Percentiles rank a stretch among this genome's conserved stretches.
Conservation (phyloP, 306 rosid genomes). For the Prunus mume region DNA sequence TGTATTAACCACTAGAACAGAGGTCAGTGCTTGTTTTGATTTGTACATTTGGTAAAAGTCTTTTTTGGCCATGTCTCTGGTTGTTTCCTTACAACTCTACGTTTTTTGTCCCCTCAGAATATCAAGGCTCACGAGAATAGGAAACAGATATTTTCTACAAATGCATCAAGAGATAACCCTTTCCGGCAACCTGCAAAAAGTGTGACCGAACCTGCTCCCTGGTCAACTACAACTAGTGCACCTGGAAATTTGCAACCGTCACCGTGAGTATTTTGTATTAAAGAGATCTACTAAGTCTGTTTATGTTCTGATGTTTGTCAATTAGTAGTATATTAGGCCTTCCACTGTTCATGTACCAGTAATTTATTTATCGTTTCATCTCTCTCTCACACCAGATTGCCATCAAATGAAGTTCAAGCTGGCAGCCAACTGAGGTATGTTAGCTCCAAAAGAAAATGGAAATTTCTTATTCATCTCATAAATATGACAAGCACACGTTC, state of each 20-base stretch:
- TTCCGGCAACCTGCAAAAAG: constrained; percentile 61
- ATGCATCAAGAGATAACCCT: constrained; percentile 61
- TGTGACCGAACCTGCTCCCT: constrained; percentile 76
- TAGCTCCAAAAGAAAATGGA: background rate
- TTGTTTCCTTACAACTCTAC: background rate
- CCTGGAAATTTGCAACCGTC: constrained; percentile 43
- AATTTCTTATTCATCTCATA: background rate
- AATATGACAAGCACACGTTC: background rate
- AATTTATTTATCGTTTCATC: constrained; percentile 4
- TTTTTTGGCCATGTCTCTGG: background rate
- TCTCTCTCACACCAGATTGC: constrained; percentile 45
- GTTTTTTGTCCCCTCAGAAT: constrained; percentile 41
- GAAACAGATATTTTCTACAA: constrained; percentile 80
- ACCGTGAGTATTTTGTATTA: constrained; percentile 40
- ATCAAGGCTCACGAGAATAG: constrained; percentile 93
- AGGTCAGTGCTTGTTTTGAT: constrained; percentile 41
- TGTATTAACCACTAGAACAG: constrained; percentile 80
- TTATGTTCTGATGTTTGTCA: background rate
- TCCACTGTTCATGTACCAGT: constrained; percentile 18
- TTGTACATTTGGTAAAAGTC: background rate
- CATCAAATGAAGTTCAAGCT: constrained; percentile 61
- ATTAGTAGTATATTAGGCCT: background rate
- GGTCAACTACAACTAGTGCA: constrained; percentile 61
- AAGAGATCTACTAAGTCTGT: background rate
- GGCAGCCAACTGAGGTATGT: constrained; percentile 83